phyloP scores from a whole-genome alignment of 225 moss, liverwort and hornwort genomes.

The Physcomitrellopsis africana region DNA sequence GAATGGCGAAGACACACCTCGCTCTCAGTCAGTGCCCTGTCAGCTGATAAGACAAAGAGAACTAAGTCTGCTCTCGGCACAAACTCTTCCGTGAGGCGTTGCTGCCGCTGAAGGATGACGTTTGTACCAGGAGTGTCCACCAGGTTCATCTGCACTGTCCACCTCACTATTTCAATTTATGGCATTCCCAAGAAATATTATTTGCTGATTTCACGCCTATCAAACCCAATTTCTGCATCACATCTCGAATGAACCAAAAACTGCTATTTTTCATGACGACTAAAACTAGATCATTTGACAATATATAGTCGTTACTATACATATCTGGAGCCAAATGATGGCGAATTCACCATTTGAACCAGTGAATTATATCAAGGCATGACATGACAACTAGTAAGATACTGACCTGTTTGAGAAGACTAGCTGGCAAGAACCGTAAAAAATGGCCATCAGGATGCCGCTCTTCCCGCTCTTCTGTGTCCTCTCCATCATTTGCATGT shows the following conservation, averaged over 20 bases:
- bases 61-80: conserved; percentile 97
- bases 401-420: conserved; percentile 90
- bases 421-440: conserved; percentile 82
- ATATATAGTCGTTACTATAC: neutral
- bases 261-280: too few species aligned
- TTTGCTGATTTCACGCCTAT: neutral
- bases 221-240: conserved; percentile 3
- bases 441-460: conserved; percentile 94
- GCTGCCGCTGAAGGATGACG: conserved; percentile 97
- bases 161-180: conserved; percentile 52
- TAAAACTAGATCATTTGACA: neutral
- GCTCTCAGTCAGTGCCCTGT: conserved; percentile 91
- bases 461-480: conserved; percentile 83
- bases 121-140: conserved; percentile 99
- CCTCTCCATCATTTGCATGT: conserved; percentile 71
- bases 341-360: neutral
- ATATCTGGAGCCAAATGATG: neutral
- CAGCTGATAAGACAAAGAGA: conserved; percentile 93
- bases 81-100: conserved; percentile 96
- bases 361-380: neutral
- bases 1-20: conserved; percentile 61
- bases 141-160: conserved; percentile 99
- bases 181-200: conserved; percentile 5
- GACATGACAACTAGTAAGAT: conserved; percentile 28
- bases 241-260: conserved; percentile 5